Conservation (phyloP, 352 stramenopile species). For the Hyaloperonospora brassicae region DNA sequence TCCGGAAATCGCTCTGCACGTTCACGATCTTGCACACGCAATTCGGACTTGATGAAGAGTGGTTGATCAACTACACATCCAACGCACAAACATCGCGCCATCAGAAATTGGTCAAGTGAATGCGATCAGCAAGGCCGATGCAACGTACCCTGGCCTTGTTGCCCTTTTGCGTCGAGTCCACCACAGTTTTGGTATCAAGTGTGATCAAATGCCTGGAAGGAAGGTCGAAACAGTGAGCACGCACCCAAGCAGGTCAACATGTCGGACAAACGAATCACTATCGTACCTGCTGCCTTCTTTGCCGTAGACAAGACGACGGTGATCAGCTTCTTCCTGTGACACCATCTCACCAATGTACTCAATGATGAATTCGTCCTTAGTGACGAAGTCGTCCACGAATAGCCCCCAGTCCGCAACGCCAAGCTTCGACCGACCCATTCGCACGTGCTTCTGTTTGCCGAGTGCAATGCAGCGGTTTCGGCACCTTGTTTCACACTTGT, state of each 20-base stretch:
- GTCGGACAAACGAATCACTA: neutral
- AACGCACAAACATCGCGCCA: neutral
- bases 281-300: slow-evolving; percentile 69
- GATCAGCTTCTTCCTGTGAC: slow-evolving; percentile 85
- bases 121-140: neutral
- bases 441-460: slow-evolving; percentile 48
- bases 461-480: slow-evolving; percentile 60
- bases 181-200: slow-evolving; percentile 84
- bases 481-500: slow-evolving; percentile 34
- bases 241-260: neutral
- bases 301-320: slow-evolving; percentile 83
- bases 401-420: slow-evolving; percentile 85
- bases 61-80: slow-evolving; percentile 84
- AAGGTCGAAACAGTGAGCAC: slow-evolving; percentile 6
- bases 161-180: slow-evolving; percentile 91
- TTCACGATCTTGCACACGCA: slow-evolving; percentile 86
- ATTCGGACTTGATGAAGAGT: slow-evolving; percentile 73
- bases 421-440: slow-evolving; percentile 77
- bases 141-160: slow-evolving; percentile 87
- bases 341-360: slow-evolving; percentile 94
- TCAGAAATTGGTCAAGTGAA: neutral
- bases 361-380: slow-evolving; percentile 90
- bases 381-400: slow-evolving; percentile 82
- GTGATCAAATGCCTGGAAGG: slow-evolving; percentile 89
- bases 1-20: slow-evolving; percentile 88